Base-by-base conservation (phyloP, 768 basidiomycete genomes). In the Rhodotorula kratochvilovae region DNA sequence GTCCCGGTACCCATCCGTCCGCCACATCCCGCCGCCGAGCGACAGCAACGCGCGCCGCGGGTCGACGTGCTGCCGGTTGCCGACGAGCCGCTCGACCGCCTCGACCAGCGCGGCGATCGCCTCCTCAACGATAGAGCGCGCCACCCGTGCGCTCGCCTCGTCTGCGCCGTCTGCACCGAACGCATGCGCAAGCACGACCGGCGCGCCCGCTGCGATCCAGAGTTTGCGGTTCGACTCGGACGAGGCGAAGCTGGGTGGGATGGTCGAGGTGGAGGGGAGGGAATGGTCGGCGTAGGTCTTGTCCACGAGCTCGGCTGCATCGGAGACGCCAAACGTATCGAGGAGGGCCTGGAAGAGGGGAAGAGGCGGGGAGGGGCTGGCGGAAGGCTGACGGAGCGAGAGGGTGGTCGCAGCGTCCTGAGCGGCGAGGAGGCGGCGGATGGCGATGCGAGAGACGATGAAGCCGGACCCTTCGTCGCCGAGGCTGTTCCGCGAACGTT, bases 391-490 rank as follows among this genome's bases (percentile, higher is more conserved):
- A 51, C 68, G 66, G 21, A 71, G 60, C 0, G 75, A 36, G 31
- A 72, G 48, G 65, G 72, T 73, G 56, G 77, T 63, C 51, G 53
- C 25, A 61, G 76, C 69, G 67, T 80, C 80, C 50, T 74, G 66
- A 21, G 57, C 33, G 25, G 58, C 35, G 13, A 80, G 74, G 23
- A 79, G 56, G 43, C 61, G 62, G 5, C 77, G 75, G 56, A 79
- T 76, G 29, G 78, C 78, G 13, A 78, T 70, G 29, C 77, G 75
- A 8, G 76, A 77, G 62, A 80, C 61, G 60, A 65, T 69, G 62
- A 77, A 79, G n/a, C 78, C 80, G 0, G 79, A 79, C 0, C 80
- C 80, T 66, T 79, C 80, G 72, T 80, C 80, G 31, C 79, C 78
- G 15, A 80, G 76, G 12, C 80, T 79, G 58, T 1, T 4, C 1